Percentiles rank a stretch among this genome's conserved stretches.
Evolutionary conservation across 306 rosid genomes (phyloP).

Genomic region (Arachis stenosperma): DNA sequence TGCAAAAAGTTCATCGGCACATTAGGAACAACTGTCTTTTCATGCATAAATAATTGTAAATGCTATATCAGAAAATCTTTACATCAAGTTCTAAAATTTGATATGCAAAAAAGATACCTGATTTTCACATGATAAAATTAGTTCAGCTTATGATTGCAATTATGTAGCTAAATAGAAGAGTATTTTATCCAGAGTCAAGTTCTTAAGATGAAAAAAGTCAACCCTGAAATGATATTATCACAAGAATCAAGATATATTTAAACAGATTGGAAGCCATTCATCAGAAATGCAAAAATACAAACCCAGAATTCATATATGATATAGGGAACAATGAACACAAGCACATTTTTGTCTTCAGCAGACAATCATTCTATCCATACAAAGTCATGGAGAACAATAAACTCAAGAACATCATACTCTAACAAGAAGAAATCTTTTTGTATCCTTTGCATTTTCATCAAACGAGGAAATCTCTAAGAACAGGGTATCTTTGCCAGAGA

Average conservation of each 20-base stretch:
- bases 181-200: slow-evolving; percentile 12
- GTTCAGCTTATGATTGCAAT: slow-evolving; percentile 24
- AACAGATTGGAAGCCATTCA: slow-evolving; percentile 4
- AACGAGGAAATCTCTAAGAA: slow-evolving; percentile 2
- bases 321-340: neutral
- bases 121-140: slow-evolving; percentile 5
- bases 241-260: neutral
- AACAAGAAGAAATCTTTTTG: neutral
- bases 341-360: neutral
- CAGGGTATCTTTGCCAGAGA: neutral
- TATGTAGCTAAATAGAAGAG: neutral
- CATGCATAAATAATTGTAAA: neutral
- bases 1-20: neutral
- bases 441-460: slow-evolving; percentile 2
- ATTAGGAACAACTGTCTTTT: neutral
- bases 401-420: neutral
- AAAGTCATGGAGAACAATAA: slow-evolving; percentile 6
- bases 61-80: neutral
- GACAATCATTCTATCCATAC: neutral
- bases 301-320: neutral
- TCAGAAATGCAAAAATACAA: neutral
- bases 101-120: neutral
- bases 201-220: slow-evolving; percentile 1
- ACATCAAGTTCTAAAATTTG: neutral
- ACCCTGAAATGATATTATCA: neutral